A percentile compares a stretch with the other conserved stretches of the same genome.
Evolutionary conservation across 805 yeast genomes (phyloP).

Genomic region (Metschnikowia gelsemii): DNA sequence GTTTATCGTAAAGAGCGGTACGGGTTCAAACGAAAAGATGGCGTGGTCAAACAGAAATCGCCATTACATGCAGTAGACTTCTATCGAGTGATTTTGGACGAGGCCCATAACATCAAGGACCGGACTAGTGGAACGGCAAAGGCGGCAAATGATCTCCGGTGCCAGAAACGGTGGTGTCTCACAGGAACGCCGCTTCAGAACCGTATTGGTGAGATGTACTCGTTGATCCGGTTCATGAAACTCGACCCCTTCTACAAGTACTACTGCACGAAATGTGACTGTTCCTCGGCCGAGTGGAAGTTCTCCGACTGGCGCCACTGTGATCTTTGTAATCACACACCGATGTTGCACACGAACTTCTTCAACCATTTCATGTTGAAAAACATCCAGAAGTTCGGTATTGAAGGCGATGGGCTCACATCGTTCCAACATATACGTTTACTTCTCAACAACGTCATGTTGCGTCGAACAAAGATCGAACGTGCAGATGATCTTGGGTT

Average conservation of each 20-base stretch:
- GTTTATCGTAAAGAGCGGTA: conserved; percentile 76
- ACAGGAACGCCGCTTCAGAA: conserved; percentile 97
- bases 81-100: conserved; percentile 87
- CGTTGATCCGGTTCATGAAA: conserved; percentile 80
- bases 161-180: conserved; percentile 83
- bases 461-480: conserved; percentile 92
- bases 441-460: conserved; percentile 76
- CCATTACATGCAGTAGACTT: conserved; percentile 72
- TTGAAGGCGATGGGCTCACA: conserved; percentile 74
- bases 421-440: conserved; percentile 77
- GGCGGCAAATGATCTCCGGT: conserved; percentile 74
- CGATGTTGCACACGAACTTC: conserved; percentile 93
- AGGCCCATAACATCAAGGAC: conserved; percentile 97
- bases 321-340: conserved; percentile 83
- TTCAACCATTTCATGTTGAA: conserved; percentile 95
- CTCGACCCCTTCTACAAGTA: conserved; percentile 85
- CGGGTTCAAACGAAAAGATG: conserved; percentile 77
- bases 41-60: conserved; percentile 70
- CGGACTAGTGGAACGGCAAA: conserved; percentile 90
- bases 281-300: conserved; percentile 79
- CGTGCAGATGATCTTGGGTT: conserved; percentile 96
- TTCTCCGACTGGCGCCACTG: conserved; percentile 83
- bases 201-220: conserved; percentile 94
- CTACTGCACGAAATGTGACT: conserved; percentile 91
- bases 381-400: conserved; percentile 84